Percentiles rank a stretch among this genome's conserved stretches.
These are phyloP conservation scores for Euphorbia schlechtendalii DNA, from an alignment of 441 rosid species.

Conservation along the genomic window DNA sequence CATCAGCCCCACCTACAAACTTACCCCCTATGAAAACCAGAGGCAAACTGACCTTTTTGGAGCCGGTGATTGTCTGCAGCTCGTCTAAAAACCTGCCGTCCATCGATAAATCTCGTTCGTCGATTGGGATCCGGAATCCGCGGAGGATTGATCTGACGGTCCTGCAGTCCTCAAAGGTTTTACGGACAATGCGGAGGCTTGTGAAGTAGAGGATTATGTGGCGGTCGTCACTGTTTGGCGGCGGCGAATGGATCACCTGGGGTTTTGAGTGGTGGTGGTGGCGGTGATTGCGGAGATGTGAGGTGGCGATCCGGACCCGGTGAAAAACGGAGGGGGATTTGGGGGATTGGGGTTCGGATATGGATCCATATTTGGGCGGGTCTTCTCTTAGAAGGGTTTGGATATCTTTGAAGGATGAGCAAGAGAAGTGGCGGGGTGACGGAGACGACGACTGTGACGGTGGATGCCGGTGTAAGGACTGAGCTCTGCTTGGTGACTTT, in stretches of 20 bases:
- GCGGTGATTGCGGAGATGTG: conserved; percentile 28
- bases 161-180: conserved; percentile 64
- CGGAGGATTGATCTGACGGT: conserved; percentile 63
- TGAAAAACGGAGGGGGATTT: conserved; percentile 39
- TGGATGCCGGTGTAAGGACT: conserved; percentile 22
- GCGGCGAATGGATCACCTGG: conserved; percentile 11
- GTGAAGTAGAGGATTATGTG: conserved; percentile 58
- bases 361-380: conserved; percentile 12
- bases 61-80: conserved; percentile 39
- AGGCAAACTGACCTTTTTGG: conserved; percentile 33
- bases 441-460: conserved; percentile 7
- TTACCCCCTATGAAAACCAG: conserved; percentile 49
- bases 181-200: conserved; percentile 65
- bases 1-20: conserved; percentile 52
- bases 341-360: conserved; percentile 23
- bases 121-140: conserved; percentile 39
- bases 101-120: conserved; percentile 77
- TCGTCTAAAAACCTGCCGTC: conserved; percentile 43
- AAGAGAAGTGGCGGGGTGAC: conserved; percentile 28
- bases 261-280: conserved; percentile 11
- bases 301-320: conserved; percentile 42
- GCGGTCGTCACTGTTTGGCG: conserved; percentile 19
- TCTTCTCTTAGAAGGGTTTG: conserved; percentile 37
- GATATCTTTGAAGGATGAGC: conserved; percentile 70
- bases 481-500: conserved; percentile 27